Evolutionary conservation across 768 basidiomycete species (phyloP).

Genomic region (Tricholoma furcatifolium): DNA sequence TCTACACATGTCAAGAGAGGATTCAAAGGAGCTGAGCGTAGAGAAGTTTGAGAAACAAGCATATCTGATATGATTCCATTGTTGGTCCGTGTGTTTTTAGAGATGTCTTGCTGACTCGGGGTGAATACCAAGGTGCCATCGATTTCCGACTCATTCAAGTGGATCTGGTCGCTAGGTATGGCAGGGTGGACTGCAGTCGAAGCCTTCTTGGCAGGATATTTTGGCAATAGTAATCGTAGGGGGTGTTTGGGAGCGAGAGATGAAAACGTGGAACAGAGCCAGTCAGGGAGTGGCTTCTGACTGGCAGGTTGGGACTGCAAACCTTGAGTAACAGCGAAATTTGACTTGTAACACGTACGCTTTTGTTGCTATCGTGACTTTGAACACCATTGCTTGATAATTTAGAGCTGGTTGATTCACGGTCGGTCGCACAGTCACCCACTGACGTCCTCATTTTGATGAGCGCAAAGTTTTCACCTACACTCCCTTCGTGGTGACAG

Average conservation of each 20-base stretch:
- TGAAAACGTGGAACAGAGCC: constrained; percentile 55
- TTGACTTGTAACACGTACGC: background rate
- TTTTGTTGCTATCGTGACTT: background rate
- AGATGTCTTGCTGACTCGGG: background rate
- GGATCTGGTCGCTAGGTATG: background rate
- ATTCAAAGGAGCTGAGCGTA: no score
- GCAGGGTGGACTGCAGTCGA: background rate
- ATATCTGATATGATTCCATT: background rate
- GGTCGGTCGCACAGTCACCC: background rate
- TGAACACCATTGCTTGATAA: background rate
- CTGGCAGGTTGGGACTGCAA: background rate
- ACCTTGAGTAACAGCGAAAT: background rate
- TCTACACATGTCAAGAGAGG: no score
- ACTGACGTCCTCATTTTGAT: constrained; percentile 36
- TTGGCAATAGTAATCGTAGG: constrained; percentile 40
- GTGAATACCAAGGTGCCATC: constrained; percentile 21
- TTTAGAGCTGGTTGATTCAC: no score
- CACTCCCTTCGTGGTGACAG: constrained; percentile 27
- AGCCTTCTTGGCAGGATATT: background rate
- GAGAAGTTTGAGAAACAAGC: no score
- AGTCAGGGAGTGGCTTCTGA: constrained; percentile 43
- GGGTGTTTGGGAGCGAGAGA: constrained; percentile 46
- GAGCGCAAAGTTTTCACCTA: constrained; percentile 40
- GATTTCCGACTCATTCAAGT: background rate
- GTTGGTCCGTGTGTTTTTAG: background rate